Evolutionary conservation across 1,139 yeast species (phyloP), one percentile per base, ranked within the genome.

Genomic region (Lodderomyces beijingensis): DNA sequence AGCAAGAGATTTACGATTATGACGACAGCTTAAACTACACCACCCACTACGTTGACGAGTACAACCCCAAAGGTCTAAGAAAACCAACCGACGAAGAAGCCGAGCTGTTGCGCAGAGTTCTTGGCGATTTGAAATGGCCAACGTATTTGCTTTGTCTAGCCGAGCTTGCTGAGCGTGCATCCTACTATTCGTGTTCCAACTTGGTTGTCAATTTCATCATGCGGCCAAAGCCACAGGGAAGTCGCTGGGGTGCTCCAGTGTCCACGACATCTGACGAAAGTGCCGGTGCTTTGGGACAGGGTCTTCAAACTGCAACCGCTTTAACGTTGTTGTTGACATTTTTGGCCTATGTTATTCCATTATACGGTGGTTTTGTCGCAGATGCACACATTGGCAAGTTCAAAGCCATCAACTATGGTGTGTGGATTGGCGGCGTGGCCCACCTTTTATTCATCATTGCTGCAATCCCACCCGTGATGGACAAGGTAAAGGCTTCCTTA

Each of bases 221-320:
- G 44, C 53, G 78, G 42, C 69, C 70, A n/a, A 51, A 75, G 32
- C 81, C 81, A 3, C 51, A 46, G 16, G 74, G 74, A 30, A 71
- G 76, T 17, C 71, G 70, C 32, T 66, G 43, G 45, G 45, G 41
- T 18, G 43, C 43, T 74, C 30, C 70, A 74, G 21, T 19, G 7
- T 10, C 21, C 34, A 67, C 76, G 44, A 65, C 70, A 17, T 56
- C 41, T 17, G 47, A 48, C 38, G 70, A 73, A 14, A 23, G 28
- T 3, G 33, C 38, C n/a, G 74, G 74, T 40, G 74, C 73, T 3
- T 55, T 68, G 29, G 70, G 70, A 24, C 51, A 62, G 33, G 73
- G 73, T 15, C 53, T 65, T 32, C 58, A 57, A 29, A 42, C 64
- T 7, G 65, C 74, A 4, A 55, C 65, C 12, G 69, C 66, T 22